A percentile compares a stretch with the other conserved stretches of the same genome.
Evolutionary conservation across 2,329 filamentous ascomycete genomes (phyloP).

Genomic region (Orbilia oligospora): DNA sequence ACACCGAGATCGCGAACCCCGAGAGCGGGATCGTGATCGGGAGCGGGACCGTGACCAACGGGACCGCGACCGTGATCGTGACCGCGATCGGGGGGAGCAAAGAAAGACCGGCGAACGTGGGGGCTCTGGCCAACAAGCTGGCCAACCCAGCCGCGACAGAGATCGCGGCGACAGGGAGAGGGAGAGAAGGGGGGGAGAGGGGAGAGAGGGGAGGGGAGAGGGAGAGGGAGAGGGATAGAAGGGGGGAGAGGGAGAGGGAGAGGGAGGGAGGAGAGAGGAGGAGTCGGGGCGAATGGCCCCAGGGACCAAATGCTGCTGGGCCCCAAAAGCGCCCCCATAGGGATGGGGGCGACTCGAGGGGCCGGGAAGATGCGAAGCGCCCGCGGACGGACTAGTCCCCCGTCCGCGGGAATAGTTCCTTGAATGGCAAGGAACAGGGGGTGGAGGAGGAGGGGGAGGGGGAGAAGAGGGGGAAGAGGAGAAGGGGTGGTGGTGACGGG

Average conservation of each 20-base stretch:
- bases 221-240: conserved; percentile 39
- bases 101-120: conserved; percentile 15
- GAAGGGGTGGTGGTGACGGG: not conserved
- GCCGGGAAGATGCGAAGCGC: conserved; percentile 57
- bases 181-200: conserved; percentile 16
- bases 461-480: not conserved
- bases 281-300: conserved; percentile 13
- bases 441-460: conserved; percentile 3
- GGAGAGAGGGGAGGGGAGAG: conserved; percentile 17
- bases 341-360: conserved; percentile 52
- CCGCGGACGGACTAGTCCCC: conserved; percentile 53
- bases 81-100: conserved; percentile 20
- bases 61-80: conserved; percentile 44
- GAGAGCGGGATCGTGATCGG: conserved; percentile 62
- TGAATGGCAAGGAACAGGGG: conserved; percentile 29
- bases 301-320: conserved; percentile 23
- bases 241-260: conserved; percentile 12
- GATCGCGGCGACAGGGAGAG: not conserved
- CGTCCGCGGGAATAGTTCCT: conserved; percentile 17
- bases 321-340: conserved; percentile 57
- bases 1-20: conserved; percentile 56
- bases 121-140: conserved; percentile 14
- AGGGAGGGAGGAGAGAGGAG: conserved; percentile 21
- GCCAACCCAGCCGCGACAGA: not conserved
- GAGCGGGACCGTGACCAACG: conserved; percentile 62